Percentiles rank a stretch among this genome's conserved stretches.
Conservation (phyloP, 202 grass and related monocot species). For the Cymbopogon flexuosus region DNA sequence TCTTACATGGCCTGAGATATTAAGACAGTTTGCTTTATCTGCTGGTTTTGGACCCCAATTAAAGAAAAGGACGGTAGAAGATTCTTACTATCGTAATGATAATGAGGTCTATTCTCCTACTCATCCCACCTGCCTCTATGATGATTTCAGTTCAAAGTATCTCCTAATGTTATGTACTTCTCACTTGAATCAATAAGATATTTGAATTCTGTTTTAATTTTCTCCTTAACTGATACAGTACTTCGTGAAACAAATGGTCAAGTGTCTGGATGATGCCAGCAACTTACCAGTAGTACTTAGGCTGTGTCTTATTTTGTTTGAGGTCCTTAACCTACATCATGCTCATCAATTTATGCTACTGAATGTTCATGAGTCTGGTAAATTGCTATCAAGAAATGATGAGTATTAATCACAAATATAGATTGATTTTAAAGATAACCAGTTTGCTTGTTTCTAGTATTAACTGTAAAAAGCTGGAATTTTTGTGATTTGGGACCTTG, state of each 20-base stretch:
- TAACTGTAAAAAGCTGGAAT: no score
- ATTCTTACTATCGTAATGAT: conserved; percentile 65
- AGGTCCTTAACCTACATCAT: background rate
- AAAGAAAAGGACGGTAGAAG: conserved; percentile 71
- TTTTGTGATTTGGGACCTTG: background rate
- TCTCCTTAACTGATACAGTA: background rate
- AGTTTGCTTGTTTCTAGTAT: background rate
- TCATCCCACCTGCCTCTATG: background rate
- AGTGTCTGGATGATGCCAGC: background rate
- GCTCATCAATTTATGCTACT: background rate
- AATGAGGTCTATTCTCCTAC: conserved; percentile 62
- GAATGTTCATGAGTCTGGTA: background rate
- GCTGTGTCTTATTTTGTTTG: background rate
- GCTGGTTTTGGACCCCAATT: conserved; percentile 87
- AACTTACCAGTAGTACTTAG: background rate
- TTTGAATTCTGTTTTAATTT: background rate
- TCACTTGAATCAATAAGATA: background rate
- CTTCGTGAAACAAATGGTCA: background rate
- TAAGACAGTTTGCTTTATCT: conserved; percentile 91
- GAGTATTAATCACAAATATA: conserved; percentile 2
- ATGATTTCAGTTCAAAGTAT: conserved; percentile 16
- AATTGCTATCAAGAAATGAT: background rate
- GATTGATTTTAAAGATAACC: background rate
- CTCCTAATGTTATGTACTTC: background rate
- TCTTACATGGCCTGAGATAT: conserved; percentile 94